Conservation (phyloP, 2,329 filamentous ascomycete genomes). For the Fusarium irregulare region DNA sequence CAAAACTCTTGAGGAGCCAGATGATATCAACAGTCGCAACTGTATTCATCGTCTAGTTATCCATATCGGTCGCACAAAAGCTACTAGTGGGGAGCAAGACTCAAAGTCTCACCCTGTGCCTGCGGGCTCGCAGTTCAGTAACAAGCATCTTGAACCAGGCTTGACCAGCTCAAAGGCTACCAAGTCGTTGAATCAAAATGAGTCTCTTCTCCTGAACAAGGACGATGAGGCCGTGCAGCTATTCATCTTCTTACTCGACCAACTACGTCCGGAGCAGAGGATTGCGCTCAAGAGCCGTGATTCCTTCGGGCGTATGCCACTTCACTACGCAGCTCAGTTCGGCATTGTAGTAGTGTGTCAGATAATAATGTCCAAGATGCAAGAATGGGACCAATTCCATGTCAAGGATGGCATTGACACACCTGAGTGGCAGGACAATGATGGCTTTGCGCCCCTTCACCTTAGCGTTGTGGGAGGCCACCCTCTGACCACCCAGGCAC, state of each 20-base stretch:
- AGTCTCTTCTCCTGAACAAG: slow-evolving; percentile 72
- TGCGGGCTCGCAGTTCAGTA: slow-evolving; percentile 65
- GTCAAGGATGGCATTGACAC: slow-evolving; percentile 88
- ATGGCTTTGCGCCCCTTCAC: slow-evolving; percentile 91
- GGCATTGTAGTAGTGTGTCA: slow-evolving; percentile 93
- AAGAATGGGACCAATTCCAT: slow-evolving; percentile 88
- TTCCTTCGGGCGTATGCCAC: slow-evolving; percentile 81
- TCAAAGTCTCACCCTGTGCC: slow-evolving; percentile 64
- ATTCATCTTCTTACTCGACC: slow-evolving; percentile 71
- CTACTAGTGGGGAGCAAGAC: slow-evolving; percentile 60
- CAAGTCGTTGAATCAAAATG: slow-evolving; percentile 72
- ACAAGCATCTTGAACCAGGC: slow-evolving; percentile 83
- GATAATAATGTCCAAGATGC: slow-evolving; percentile 87
- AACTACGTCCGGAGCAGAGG: slow-evolving; percentile 75
- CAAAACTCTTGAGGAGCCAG: slow-evolving; percentile 80
- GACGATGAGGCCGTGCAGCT: slow-evolving; percentile 82
- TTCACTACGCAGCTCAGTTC: slow-evolving; percentile 95
- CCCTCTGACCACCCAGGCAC: slow-evolving; percentile 81
- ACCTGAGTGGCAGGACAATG: slow-evolving; percentile 88
- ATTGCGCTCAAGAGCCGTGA: slow-evolving; percentile 76
- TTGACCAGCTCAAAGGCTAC: slow-evolving; percentile 71
- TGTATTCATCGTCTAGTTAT: slow-evolving; percentile 94
- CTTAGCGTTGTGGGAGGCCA: slow-evolving; percentile 93
- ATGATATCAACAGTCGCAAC: slow-evolving; percentile 94
- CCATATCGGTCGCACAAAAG: slow-evolving; percentile 83